These are phyloP conservation scores for Excoecaria cochinchinensis DNA, from an alignment of 345 rosid genomes.

Conservation along the genomic window DNA sequence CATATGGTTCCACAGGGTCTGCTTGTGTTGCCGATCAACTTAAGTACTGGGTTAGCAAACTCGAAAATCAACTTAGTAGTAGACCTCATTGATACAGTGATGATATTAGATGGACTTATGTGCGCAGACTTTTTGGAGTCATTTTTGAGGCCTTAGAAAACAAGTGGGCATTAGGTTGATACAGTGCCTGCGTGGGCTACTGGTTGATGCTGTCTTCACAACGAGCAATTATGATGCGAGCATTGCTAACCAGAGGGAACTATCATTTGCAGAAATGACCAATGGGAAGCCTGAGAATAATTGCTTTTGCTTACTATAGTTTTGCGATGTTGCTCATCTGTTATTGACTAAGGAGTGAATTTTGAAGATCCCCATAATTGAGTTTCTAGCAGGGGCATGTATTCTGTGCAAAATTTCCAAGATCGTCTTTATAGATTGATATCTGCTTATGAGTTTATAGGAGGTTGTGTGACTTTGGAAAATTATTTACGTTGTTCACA, in stretches of 20 bases:
- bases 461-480: not conserved
- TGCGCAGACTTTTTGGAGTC: not conserved
- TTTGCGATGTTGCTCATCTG: not conserved
- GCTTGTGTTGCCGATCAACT: slow-evolving; percentile 49
- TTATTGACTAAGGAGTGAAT: not conserved
- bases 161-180: not conserved
- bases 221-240: not conserved
- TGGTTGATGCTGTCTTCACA: not conserved
- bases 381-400: not conserved
- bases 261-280: not conserved
- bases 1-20: slow-evolving; percentile 76
- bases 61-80: slow-evolving; percentile 39
- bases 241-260: not conserved
- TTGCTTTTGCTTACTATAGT: not conserved
- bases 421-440: not conserved
- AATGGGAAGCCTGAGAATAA: not conserved
- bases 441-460: not conserved
- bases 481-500: not conserved
- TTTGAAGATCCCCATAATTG: not conserved
- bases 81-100: not conserved
- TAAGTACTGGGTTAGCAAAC: slow-evolving; percentile 60
- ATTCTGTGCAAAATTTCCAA: not conserved
- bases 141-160: not conserved
- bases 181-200: not conserved
- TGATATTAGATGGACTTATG: not conserved